Evolutionary conservation across 805 yeast genomes (phyloP).

Genomic region (Starmera quercuum): DNA sequence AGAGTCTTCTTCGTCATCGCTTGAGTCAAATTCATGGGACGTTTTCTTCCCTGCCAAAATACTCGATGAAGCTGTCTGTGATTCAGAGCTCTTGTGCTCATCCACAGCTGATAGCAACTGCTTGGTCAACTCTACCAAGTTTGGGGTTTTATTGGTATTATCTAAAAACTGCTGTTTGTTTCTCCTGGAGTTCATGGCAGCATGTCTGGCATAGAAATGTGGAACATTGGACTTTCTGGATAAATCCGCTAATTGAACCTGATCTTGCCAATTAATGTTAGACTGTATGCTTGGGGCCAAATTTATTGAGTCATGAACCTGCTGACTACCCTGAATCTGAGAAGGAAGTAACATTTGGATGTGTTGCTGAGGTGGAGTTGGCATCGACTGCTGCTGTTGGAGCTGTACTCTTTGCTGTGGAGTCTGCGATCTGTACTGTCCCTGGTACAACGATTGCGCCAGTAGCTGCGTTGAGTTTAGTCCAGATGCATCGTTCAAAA

Average conservation of each 20-base stretch:
- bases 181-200: slow-evolving; percentile 58
- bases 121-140: slow-evolving; percentile 32
- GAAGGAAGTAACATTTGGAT: not conserved
- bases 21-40: slow-evolving; percentile 29
- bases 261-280: slow-evolving; percentile 70
- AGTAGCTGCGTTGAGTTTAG: slow-evolving; percentile 27
- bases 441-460: slow-evolving; percentile 34
- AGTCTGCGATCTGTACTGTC: slow-evolving; percentile 27
- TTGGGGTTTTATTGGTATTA: slow-evolving; percentile 15
- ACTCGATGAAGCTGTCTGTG: slow-evolving; percentile 13
- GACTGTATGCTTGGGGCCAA: slow-evolving; percentile 27
- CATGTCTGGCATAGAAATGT: slow-evolving; percentile 78
- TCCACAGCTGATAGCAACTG: slow-evolving; percentile 21
- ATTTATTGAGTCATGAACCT: slow-evolving; percentile 18
- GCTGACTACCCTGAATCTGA: slow-evolving; percentile 3
- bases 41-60: slow-evolving; percentile 32
- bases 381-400: not conserved
- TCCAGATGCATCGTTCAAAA: slow-evolving; percentile 13
- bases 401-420: slow-evolving; percentile 18
- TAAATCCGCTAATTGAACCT: slow-evolving; percentile 60
- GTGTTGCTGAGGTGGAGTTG: slow-evolving; percentile 4
- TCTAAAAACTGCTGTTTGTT: slow-evolving; percentile 17
- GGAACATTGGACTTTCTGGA: slow-evolving; percentile 64
- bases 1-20: slow-evolving; percentile 36
- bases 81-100: slow-evolving; percentile 19